Conservation (phyloP, 2,329 filamentous ascomycete species). For the Parastagonospora avenae region DNA sequence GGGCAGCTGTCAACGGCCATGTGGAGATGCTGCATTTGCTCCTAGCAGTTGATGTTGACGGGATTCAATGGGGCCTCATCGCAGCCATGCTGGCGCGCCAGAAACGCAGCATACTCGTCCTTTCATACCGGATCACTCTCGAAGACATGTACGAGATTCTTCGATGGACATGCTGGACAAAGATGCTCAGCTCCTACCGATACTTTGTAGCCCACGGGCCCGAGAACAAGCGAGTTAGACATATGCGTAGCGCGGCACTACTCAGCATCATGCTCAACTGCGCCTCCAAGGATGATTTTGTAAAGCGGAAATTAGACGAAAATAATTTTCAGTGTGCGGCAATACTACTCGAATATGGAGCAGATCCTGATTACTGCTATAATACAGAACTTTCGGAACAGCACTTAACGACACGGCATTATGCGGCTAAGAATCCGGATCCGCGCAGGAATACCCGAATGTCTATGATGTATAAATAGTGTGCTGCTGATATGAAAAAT, state of each 20-base stretch:
- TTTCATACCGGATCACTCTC: no score
- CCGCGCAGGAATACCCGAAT: no score
- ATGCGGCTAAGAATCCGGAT: no score
- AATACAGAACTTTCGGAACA: no score
- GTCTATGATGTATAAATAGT: no score
- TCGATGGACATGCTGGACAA: no score
- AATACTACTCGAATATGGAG: background rate
- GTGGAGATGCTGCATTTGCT: background rate
- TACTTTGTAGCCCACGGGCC: no score
- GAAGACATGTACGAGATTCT: no score
- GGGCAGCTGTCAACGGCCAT: background rate
- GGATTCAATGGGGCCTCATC: background rate
- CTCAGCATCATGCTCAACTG: background rate
- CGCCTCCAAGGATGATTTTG: slow-evolving; percentile 1
- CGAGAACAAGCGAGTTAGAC: background rate
- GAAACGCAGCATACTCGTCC: no score
- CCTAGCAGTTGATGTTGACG: background rate
- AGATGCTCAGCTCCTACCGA: no score
- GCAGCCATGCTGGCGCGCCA: background rate
- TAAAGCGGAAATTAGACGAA: background rate
- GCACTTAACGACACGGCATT: no score
- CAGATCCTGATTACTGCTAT: background rate
- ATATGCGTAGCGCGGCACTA: background rate
- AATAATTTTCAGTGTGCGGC: background rate
- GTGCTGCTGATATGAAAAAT: no score